Evolutionary conservation across 306 rosid genomes (phyloP), one percentile per base, ranked within the genome.

Genomic region (Gillenia trifoliata): DNA sequence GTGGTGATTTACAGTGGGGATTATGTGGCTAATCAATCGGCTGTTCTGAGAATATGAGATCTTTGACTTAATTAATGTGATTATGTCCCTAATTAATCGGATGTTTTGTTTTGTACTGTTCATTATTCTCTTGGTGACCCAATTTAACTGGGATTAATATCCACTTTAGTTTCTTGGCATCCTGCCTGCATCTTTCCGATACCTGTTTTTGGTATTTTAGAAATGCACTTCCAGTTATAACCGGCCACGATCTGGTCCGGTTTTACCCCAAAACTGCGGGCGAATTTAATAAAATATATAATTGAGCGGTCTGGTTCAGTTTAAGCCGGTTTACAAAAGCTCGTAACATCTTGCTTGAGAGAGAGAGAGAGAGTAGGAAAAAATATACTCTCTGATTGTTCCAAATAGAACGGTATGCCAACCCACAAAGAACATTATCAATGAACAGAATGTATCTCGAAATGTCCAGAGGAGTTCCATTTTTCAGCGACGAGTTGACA

Each of bases 391-490:
- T 63, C 15, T 7, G 41, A 63, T 19, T 63, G 67, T 8, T 63
- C 41, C 26, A 12, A 60, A 60, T 60, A 5, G 11, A 60, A 28
- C 0, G 13, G n/a, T 15, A 13, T 60, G 65, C 19, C 11, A 31
- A 19, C 41, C 25, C 41, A 9, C 22, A 15, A 31, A 1, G 41
- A 43, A 16, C 40, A 63, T 19, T 31, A 31, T 72, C 47, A 70
- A 72, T 50, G 63, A 54, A 75, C 55, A 9, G 29, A 50, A 11
- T 68, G 25, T 30, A 52, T 41, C 61, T 59, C 10, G 22, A 72
- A 77, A 81, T 72, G 73, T 81, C 77, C 79, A 81, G 36, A 68
- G 13, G 40, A 59, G 52, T 68, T 41, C 40, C 61, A 34, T 68
- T 68, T 68, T 41, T 72, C 23, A 1, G 16, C 2, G 15, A 54